phyloP scores from a whole-genome alignment of 2,329 filamentous ascomycete genomes.

The Bretziella fagacearum region DNA sequence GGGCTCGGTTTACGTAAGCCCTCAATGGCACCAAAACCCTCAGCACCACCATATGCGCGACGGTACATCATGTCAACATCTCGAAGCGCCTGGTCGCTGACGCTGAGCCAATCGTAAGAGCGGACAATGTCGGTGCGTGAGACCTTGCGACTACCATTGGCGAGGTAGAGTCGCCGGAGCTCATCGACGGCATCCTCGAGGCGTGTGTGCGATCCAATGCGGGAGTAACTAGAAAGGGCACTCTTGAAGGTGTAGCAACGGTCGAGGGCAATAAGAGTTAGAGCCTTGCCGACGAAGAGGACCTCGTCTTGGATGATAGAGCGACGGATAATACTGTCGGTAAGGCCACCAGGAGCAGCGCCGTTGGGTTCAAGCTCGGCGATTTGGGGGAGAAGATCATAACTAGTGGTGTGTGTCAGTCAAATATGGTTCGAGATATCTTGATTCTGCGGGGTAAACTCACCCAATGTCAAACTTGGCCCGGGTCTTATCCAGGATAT shows the following conservation, averaged over 20 bases:
- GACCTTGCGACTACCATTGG: constrained; percentile 30
- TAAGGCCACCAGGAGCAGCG: constrained; percentile 25
- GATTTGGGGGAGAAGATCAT: constrained; percentile 29
- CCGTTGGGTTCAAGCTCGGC: constrained; percentile 23
- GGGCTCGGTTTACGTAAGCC: constrained; percentile 17
- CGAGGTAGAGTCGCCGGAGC: constrained; percentile 40
- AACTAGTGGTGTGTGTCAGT: constrained; percentile 18
- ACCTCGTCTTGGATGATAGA: constrained; percentile 44
- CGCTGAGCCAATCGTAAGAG: constrained; percentile 40
- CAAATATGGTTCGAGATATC: neutral
- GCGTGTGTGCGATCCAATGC: constrained; percentile 26
- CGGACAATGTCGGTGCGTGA: constrained; percentile 33
- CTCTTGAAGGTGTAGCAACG: constrained; percentile 47
- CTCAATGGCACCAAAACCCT: constrained; percentile 30
- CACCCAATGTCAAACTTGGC: constrained; percentile 24
- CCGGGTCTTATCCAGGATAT: constrained; percentile 35
- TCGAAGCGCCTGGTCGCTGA: constrained; percentile 31
- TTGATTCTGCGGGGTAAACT: neutral
- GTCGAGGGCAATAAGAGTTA: constrained; percentile 44
- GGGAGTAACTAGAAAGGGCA: constrained; percentile 39
- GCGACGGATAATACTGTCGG: constrained; percentile 34
- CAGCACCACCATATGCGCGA: constrained; percentile 35
- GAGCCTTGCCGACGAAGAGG: constrained; percentile 41
- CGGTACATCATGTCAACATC: constrained; percentile 42
- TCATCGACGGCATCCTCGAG: constrained; percentile 48